Conservation (phyloP, 768 basidiomycete species). For the Leucosporidium scottii region DNA sequence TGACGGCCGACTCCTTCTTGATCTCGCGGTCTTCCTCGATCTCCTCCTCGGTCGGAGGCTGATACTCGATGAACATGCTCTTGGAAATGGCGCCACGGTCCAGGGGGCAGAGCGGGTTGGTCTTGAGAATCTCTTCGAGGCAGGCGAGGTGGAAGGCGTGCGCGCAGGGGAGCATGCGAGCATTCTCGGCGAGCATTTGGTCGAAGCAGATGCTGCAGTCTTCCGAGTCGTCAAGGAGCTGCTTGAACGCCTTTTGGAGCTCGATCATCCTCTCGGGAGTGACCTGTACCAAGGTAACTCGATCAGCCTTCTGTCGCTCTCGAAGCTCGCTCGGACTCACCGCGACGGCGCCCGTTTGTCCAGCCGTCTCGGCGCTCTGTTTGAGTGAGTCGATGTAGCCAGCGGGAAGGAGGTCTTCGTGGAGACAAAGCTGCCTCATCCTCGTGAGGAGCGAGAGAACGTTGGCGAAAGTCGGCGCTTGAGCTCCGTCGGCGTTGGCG, state of each 20-base stretch:
- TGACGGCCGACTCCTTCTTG: not conserved
- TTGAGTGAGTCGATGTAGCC: conserved; percentile 49
- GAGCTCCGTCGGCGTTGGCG: not conserved
- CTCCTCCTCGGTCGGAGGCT: not conserved
- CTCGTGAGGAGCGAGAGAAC: conserved; percentile 73
- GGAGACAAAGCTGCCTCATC: conserved; percentile 68
- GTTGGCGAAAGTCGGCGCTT: conserved; percentile 46
- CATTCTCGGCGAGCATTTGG: conserved; percentile 3
- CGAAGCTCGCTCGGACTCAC: not conserved
- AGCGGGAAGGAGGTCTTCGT: conserved; percentile 63
- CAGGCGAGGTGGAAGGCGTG: conserved; percentile 17
- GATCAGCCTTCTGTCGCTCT: not conserved
- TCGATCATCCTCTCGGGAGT: not conserved
- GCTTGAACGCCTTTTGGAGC: not conserved
- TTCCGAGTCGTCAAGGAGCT: not conserved
- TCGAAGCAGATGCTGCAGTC: conserved; percentile 14
- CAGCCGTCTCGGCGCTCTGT: too few species aligned
- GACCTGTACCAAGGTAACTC: not conserved
- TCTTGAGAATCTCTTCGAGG: conserved; percentile 13
- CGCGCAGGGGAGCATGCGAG: conserved; percentile 20
- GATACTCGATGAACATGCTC: not conserved
- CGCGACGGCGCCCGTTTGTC: too few species aligned
- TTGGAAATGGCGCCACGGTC: not conserved
- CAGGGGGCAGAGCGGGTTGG: not conserved
- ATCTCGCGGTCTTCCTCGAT: not conserved